Evolutionary conservation across 2,329 filamentous ascomycete species (phyloP), one percentile per base, ranked within the genome.

Genomic region (Mycocentrospora acerina): DNA sequence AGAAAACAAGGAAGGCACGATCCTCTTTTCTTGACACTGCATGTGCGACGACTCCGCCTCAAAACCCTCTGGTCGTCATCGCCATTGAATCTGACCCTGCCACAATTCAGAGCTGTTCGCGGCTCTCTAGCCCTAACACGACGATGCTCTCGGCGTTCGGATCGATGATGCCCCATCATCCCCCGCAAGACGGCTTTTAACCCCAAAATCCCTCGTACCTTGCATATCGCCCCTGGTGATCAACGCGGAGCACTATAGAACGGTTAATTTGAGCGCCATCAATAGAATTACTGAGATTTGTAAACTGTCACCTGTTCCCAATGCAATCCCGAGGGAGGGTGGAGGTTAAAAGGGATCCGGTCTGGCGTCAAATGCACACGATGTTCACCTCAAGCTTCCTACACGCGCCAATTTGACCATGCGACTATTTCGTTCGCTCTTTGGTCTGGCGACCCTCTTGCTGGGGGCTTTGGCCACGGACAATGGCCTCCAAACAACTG

Each of bases 401-500:
- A 22, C 5, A 22, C 19, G 9, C 5, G 19, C 19, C n/a, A 24
- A 11, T 18, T 19, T 9, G 14, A 35, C n/a, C 11, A 44, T 44
- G 42, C 39, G 37, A 33, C 28, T 40, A 22, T 34, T 24, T 10
- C 29, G 34, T 22, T 24, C 40, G 8, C 13, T 40, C 12, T 35
- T 37, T 24, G 37, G 37, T 16, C 4, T 37, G 29, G 15, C 40
- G 10, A 29, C 41, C 14, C 31, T 55, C 22, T 26, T 51, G n/a
- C 24, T 42, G 24, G 40, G 46, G 17, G 48, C 42, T 4, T 29
- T 53, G 9, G 55, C 57, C n/a, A 49, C 46, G 24, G 48, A 60
- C 30, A 57, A 62, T 52, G 58, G 57, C 19, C 45, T 60, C 7
- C 55, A 56, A 30, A 59, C 46, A 17, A 55, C 67, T 1, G 76